Conservation (phyloP, 352 stramenopile species). For the Globisporangium irregulare region DNA sequence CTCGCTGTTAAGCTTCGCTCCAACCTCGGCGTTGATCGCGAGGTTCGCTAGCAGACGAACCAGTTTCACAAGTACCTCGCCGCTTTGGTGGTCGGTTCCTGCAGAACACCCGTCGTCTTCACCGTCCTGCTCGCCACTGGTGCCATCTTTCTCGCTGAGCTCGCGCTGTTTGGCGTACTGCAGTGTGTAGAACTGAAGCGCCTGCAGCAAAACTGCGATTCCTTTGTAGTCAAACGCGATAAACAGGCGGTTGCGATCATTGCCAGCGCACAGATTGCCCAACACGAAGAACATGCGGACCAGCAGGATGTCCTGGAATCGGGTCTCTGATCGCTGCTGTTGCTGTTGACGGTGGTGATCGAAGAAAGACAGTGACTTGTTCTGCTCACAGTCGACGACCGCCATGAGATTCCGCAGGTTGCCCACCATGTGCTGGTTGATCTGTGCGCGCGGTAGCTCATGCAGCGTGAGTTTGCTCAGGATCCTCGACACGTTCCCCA, state of each 20-base stretch:
- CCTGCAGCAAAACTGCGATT: slow-evolving; percentile 33
- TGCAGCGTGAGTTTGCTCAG: slow-evolving; percentile 82
- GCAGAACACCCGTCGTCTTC: slow-evolving; percentile 6
- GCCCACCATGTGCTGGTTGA: slow-evolving; percentile 43
- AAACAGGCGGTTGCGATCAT: slow-evolving; percentile 67
- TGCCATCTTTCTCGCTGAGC: neutral
- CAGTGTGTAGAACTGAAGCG: slow-evolving; percentile 40
- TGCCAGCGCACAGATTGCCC: slow-evolving; percentile 85
- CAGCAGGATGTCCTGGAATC: slow-evolving; percentile 54
- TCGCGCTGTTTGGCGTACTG: slow-evolving; percentile 28
- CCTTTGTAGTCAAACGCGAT: slow-evolving; percentile 35
- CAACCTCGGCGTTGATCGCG: slow-evolving; percentile 72
- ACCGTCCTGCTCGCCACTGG: neutral
- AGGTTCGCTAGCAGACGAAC: slow-evolving; percentile 81
- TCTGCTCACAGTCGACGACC: slow-evolving; percentile 40
- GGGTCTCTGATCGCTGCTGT: slow-evolving; percentile 22
- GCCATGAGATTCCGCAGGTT: slow-evolving; percentile 46
- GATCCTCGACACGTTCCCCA: slow-evolving; percentile 76
- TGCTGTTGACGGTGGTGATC: slow-evolving; percentile 42
- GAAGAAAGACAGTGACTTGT: slow-evolving; percentile 33
- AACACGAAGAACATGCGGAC: slow-evolving; percentile 81
- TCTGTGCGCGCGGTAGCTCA: slow-evolving; percentile 59
- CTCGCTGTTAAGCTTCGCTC: slow-evolving; percentile 32
- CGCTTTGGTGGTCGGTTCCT: slow-evolving; percentile 24
- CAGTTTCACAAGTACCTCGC: slow-evolving; percentile 82